Conservation (phyloP, 2,329 filamentous ascomycete species). For the Tolypocladium tundrense region DNA sequence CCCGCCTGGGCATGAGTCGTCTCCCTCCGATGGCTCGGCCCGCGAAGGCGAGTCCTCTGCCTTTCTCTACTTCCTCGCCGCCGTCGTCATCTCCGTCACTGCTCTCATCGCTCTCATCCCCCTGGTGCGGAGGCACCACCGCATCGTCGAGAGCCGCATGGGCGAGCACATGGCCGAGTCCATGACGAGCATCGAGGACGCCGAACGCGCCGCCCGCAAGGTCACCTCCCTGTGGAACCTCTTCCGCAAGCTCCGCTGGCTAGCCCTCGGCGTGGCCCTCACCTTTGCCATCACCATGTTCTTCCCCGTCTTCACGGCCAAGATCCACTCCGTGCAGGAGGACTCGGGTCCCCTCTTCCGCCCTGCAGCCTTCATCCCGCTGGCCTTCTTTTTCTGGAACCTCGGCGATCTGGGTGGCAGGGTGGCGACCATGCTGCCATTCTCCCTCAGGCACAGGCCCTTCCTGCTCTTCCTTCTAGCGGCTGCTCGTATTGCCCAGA, state of each 20-base stretch:
- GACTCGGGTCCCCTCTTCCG: slow-evolving; percentile 49
- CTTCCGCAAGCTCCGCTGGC: slow-evolving; percentile 68
- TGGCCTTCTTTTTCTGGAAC: slow-evolving; percentile 92
- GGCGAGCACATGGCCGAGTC: slow-evolving; percentile 38
- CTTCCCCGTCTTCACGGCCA: slow-evolving; percentile 82
- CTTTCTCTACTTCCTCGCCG: slow-evolving; percentile 85
- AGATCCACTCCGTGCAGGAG: slow-evolving; percentile 39
- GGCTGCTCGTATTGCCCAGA: slow-evolving; percentile 55
- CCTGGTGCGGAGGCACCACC: slow-evolving; percentile 52
- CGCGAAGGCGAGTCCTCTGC: slow-evolving; percentile 45
- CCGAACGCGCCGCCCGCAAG: slow-evolving; percentile 40
- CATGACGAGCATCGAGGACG: slow-evolving; percentile 39
- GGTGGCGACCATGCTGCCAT: slow-evolving; percentile 50
- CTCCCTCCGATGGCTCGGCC: slow-evolving; percentile 12
- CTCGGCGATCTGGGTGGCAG: slow-evolving; percentile 74
- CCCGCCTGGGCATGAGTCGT: slow-evolving; percentile 23
- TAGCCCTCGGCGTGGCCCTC: slow-evolving; percentile 65
- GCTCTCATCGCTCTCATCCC: slow-evolving; percentile 67
- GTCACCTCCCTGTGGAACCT: slow-evolving; percentile 50
- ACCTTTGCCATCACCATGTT: slow-evolving; percentile 86
- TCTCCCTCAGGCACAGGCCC: slow-evolving; percentile 52
- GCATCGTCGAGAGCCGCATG: slow-evolving; percentile 39
- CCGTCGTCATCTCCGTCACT: slow-evolving; percentile 61
- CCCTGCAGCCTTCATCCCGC: slow-evolving; percentile 72
- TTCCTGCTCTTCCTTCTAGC: slow-evolving; percentile 56